Evolutionary conservation across 2,329 filamentous ascomycete genomes (phyloP).

Genomic region (Aspergillus pseudoterreus): DNA sequence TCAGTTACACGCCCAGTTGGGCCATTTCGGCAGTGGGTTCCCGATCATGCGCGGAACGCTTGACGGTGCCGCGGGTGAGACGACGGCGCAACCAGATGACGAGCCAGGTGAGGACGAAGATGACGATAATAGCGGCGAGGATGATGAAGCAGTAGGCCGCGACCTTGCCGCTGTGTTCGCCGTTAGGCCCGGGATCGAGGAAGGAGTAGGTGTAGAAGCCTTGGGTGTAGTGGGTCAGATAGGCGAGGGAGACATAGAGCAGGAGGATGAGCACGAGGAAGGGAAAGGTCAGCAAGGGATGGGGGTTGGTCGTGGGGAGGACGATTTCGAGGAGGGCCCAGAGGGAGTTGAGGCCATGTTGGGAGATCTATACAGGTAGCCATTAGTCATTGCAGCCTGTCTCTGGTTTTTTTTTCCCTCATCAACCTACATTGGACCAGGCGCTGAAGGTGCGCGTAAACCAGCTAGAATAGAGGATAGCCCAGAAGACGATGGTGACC

Average conservation of each 20-base stretch:
- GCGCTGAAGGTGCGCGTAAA: constrained; percentile 50
- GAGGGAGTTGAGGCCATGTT: constrained; percentile 69
- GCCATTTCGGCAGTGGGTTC: neutral
- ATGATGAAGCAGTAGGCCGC: constrained; percentile 62
- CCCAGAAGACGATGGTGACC: constrained; percentile 71
- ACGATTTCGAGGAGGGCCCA: constrained; percentile 75
- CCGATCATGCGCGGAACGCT: constrained; percentile 20
- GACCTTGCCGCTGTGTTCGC: constrained; percentile 49
- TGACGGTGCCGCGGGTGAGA: constrained; percentile 35
- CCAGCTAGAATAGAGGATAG: constrained; percentile 55
- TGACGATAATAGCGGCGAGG: constrained; percentile 51
- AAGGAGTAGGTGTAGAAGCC: constrained; percentile 76
- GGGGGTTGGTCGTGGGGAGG: constrained; percentile 61
- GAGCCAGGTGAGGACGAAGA: constrained; percentile 51
- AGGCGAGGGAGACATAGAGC: constrained; percentile 70
- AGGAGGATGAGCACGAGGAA: constrained; percentile 67
- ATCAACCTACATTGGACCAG: constrained; percentile 48
- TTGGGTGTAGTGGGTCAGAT: constrained; percentile 65
- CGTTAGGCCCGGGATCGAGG: constrained; percentile 58
- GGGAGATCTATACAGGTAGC: constrained; percentile 50
- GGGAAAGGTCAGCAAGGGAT: constrained; percentile 63
- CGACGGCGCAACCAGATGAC: constrained; percentile 54
- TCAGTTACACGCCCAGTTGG: constrained; percentile 6
- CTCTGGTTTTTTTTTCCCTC: no score
- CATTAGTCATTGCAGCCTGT: no score